phyloP scores from a whole-genome alignment of 306 rosid species.

The Herpetospermum pedunculosum region DNA sequence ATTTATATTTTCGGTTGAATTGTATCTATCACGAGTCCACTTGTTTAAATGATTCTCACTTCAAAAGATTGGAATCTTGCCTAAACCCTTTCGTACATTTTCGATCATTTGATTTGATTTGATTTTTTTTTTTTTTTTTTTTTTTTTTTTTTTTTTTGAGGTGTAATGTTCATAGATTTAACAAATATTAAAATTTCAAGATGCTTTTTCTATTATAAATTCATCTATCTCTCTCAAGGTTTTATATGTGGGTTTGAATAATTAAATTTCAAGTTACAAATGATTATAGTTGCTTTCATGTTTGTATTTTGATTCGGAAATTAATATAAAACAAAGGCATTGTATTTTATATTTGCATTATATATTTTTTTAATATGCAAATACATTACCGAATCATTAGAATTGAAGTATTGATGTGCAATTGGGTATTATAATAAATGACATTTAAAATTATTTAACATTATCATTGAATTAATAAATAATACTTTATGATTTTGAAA shows the following conservation, averaged over 20 bases:
- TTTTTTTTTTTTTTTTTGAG: no score
- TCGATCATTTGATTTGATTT: slow-evolving; percentile 2
- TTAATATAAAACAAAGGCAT: no score
- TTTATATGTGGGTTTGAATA: no score
- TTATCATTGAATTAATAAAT: not conserved
- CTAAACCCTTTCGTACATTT: not conserved
- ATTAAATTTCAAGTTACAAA: no score
- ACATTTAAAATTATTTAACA: not conserved
- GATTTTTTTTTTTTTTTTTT: not conserved
- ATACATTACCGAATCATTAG: not conserved
- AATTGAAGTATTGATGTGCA: not conserved
- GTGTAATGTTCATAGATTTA: not conserved
- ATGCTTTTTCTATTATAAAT: no score
- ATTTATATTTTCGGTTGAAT: not conserved
- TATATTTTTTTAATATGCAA: no score
- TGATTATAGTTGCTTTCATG: no score
- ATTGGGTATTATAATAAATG: not conserved
- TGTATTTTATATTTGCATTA: no score
- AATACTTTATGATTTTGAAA: not conserved
- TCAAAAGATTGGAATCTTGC: not conserved
- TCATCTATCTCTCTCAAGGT: no score
- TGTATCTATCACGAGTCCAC: not conserved
- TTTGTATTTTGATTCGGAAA: not conserved
- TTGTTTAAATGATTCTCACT: not conserved
- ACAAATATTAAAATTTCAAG: not conserved